phyloP scores from a whole-genome alignment of 2,329 filamentous ascomycete species.

The Arthroderma uncinatum region DNA sequence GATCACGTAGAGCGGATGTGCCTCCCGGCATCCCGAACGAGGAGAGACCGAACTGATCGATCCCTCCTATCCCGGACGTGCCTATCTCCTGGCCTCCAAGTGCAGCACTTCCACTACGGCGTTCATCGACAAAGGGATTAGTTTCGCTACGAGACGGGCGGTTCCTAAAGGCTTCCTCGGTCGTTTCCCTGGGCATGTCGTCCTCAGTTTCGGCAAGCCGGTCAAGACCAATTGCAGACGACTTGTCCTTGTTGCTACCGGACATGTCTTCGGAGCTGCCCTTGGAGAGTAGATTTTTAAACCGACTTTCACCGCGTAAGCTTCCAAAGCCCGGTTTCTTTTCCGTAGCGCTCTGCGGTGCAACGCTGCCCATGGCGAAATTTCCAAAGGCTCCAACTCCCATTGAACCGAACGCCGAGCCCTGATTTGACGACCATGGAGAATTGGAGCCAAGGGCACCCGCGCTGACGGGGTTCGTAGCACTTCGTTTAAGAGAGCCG shows the following conservation, averaged over 20 bases:
- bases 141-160: conserved; percentile 39
- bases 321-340: conserved; percentile 60
- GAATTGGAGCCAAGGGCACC: conserved; percentile 24
- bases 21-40: conserved; percentile 51
- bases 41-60: conserved; percentile 48
- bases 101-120: conserved; percentile 51
- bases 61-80: conserved; percentile 31
- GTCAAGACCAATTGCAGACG: conserved; percentile 42
- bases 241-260: conserved; percentile 43
- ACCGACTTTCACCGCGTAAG: conserved; percentile 63
- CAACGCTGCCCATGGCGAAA: conserved; percentile 55
- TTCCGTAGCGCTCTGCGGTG: conserved; percentile 47
- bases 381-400: conserved; percentile 66
- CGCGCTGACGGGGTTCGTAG: conserved; percentile 41
- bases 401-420: conserved; percentile 57
- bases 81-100: conserved; percentile 65
- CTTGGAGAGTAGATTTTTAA: conserved; percentile 76
- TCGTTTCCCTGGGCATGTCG: conserved; percentile 40
- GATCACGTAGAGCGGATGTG: conserved; percentile 46
- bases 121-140: conserved; percentile 40
- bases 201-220: conserved; percentile 43
- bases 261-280: conserved; percentile 57
- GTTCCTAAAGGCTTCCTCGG: conserved; percentile 40
- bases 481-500: conserved; percentile 46
- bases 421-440: conserved; percentile 48